Percentiles rank a stretch among this genome's conserved stretches.
These are phyloP conservation scores for Pisolithus tinctorius DNA, from an alignment of 768 basidiomycete species.

Conservation along the genomic window DNA sequence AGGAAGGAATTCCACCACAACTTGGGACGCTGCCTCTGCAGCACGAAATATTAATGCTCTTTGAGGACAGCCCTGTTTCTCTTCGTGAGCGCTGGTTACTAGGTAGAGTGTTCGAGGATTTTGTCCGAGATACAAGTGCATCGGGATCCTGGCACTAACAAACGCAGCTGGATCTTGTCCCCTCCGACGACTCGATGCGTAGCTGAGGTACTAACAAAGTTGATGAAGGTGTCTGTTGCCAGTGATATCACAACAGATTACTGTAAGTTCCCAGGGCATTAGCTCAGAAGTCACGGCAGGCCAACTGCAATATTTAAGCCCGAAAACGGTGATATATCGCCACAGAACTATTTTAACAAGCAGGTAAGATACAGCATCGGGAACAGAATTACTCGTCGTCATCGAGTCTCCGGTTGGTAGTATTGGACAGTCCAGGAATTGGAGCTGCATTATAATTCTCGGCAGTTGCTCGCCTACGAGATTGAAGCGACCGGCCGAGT, in stretches of 20 bases:
- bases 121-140: constrained; percentile 71
- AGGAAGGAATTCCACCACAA: constrained; percentile 81
- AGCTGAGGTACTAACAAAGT: background rate
- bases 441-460: constrained; percentile 13
- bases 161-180: too few species aligned
- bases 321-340: background rate
- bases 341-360: background rate
- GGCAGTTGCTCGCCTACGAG: background rate
- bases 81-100: constrained; percentile 62
- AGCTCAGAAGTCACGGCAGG: too few species aligned
- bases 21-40: constrained; percentile 49
- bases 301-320: too few species aligned
- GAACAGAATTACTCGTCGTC: constrained; percentile 9
- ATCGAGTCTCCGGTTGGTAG: constrained; percentile 1
- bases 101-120: constrained; percentile 68
- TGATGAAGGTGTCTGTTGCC: too few species aligned
- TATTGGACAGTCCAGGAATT: constrained; percentile 13
- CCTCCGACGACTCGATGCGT: too few species aligned
- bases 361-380: background rate
- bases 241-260: too few species aligned
- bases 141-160: constrained; percentile 18
- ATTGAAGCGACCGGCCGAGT: constrained; percentile 29
- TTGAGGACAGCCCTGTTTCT: constrained; percentile 50
- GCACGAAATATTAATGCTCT: constrained; percentile 69
- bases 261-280: too few species aligned